Conservation (phyloP, 768 basidiomycete genomes). For the Lentinula aciculospora region DNA sequence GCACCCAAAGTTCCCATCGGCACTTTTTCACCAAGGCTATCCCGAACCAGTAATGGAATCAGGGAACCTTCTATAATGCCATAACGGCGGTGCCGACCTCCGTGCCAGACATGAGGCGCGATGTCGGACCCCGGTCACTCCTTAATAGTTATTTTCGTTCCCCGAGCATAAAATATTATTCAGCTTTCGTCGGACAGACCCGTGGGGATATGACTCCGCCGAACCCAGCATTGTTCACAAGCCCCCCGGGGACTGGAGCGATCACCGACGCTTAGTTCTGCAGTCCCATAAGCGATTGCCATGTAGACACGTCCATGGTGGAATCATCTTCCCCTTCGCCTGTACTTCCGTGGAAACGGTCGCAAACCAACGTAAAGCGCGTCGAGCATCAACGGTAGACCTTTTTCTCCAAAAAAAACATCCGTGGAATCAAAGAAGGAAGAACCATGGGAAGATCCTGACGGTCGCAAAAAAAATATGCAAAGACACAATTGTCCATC, state of each 20-base stretch:
- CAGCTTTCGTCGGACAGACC: not conserved
- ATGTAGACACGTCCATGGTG: not conserved
- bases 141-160: not conserved
- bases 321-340: not conserved
- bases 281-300: not conserved
- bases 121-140: not conserved
- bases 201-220: not conserved
- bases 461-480: not conserved
- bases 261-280: not conserved
- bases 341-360: not conserved
- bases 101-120: slow-evolving; percentile 3
- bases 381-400: not conserved
- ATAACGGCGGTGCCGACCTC: slow-evolving; percentile 6
- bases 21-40: not conserved
- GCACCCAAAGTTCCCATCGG: slow-evolving; percentile 6
- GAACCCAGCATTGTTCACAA: not conserved
- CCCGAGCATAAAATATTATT: not conserved
- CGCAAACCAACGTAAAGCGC: not conserved
- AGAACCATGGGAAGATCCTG: not conserved
- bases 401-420: not conserved
- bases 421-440: not conserved
- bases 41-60: slow-evolving; percentile 4
- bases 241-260: not conserved
- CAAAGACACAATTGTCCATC: not conserved
- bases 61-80: slow-evolving; percentile 1